Percentiles rank a stretch among this genome's conserved stretches.
Evolutionary conservation across 441 rosid species (phyloP).

Genomic region (Eruca vesicaria): DNA sequence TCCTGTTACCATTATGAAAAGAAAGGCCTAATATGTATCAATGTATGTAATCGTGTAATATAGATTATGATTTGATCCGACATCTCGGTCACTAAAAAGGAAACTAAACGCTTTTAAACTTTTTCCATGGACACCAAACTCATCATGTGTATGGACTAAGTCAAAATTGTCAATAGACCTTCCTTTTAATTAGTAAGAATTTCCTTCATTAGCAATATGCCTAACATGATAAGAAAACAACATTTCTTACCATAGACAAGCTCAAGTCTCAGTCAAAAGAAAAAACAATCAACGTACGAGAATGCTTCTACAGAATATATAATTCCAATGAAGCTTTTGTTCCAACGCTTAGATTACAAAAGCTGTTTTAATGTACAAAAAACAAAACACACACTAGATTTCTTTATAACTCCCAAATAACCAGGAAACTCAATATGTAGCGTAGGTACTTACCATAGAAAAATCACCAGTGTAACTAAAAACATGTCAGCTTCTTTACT

Average conservation of each 20-base stretch:
- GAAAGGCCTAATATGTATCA: constrained; percentile 11
- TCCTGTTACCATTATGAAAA: not conserved
- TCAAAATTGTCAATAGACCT: not conserved
- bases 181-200: not conserved
- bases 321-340: not conserved
- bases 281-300: not conserved
- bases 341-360: not conserved
- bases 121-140: constrained; percentile 5
- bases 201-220: not conserved
- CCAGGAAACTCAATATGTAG: not conserved
- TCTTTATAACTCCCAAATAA: not conserved
- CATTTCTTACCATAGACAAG: not conserved
- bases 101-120: not conserved
- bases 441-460: not conserved
- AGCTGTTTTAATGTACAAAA: not conserved
- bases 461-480: not conserved
- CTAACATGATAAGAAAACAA: not conserved
- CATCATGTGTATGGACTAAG: not conserved
- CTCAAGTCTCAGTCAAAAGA: not conserved
- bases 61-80: not conserved
- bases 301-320: not conserved
- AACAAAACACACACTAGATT: not conserved
- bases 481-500: not conserved
- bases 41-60: constrained; percentile 4
- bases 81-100: not conserved